These are phyloP conservation scores for Coleophoma crateriformis DNA, from an alignment of 2,329 filamentous ascomycete genomes.

Conservation along the genomic window DNA sequence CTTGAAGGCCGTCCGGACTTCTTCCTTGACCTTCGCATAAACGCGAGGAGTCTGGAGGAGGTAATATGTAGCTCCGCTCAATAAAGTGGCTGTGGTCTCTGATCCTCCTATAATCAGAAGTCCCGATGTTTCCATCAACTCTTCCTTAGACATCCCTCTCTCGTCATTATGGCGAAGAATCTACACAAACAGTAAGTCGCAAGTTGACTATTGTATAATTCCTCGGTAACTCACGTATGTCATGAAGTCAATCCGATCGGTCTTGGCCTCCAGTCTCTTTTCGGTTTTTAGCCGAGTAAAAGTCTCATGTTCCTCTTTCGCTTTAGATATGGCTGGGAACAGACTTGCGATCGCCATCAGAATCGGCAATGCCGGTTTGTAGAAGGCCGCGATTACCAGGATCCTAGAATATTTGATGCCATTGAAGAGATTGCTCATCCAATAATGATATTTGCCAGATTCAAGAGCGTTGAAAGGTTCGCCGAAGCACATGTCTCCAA, in stretches of 20 bases:
- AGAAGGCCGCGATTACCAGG: not conserved
- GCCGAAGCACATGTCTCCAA: not conserved
- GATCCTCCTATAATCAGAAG: slow-evolving; percentile 33
- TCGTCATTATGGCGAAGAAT: not conserved
- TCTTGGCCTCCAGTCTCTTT: not conserved
- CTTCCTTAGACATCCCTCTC: not conserved
- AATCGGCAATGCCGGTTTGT: not conserved
- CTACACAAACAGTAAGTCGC: not conserved
- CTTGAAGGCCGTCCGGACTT: not conserved
- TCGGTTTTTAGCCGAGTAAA: not conserved
- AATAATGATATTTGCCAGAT: not conserved
- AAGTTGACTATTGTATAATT: not conserved
- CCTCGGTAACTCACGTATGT: not conserved
- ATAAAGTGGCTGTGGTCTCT: slow-evolving; percentile 43
- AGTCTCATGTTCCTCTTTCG: not conserved
- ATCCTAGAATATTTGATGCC: not conserved
- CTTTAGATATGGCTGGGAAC: not conserved
- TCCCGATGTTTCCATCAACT: not conserved
- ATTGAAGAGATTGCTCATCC: not conserved
- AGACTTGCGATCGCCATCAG: not conserved
- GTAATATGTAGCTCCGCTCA: slow-evolving; percentile 35
- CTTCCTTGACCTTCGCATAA: not conserved
- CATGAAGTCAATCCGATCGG: not conserved
- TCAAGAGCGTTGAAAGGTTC: not conserved
- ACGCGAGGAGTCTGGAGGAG: slow-evolving; percentile 21